These are phyloP conservation scores for Populus nigra DNA, from an alignment of 345 rosid species.

Conservation along the genomic window DNA sequence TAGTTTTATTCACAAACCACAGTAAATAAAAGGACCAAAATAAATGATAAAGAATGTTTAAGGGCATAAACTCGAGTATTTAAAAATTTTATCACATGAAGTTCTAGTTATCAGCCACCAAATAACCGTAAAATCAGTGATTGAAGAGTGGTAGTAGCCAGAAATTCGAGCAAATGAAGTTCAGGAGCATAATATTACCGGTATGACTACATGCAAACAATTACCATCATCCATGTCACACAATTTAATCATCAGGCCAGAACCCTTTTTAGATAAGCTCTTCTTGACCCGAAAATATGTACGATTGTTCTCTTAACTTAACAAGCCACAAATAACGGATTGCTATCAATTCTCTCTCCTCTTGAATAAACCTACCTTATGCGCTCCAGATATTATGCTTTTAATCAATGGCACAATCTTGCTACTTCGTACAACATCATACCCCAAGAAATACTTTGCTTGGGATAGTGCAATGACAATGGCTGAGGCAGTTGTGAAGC, in stretches of 20 bases:
- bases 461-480: conserved; percentile 93
- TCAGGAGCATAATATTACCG: background rate
- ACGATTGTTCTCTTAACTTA: background rate
- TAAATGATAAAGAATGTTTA: conserved; percentile 7
- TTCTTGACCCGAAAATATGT: background rate
- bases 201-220: background rate
- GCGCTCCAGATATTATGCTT: conserved; percentile 88
- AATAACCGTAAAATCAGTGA: background rate
- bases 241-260: background rate
- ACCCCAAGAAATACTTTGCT: conserved; percentile 93
- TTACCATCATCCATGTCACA: background rate
- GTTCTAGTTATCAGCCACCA: background rate
- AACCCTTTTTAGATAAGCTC: background rate
- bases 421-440: conserved; percentile 71
- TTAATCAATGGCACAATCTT: conserved; percentile 82
- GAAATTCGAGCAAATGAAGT: background rate
- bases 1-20: conserved; percentile 6
- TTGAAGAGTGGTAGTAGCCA: background rate
- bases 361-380: conserved; percentile 50
- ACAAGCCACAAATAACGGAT: background rate
- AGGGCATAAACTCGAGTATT: background rate
- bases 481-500: conserved; percentile 94
- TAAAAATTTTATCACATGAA: conserved; percentile 3
- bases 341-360: background rate
- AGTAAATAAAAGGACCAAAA: background rate